Conservation (phyloP, 805 yeast genomes). For the Kodamaea neixiangensis region DNA sequence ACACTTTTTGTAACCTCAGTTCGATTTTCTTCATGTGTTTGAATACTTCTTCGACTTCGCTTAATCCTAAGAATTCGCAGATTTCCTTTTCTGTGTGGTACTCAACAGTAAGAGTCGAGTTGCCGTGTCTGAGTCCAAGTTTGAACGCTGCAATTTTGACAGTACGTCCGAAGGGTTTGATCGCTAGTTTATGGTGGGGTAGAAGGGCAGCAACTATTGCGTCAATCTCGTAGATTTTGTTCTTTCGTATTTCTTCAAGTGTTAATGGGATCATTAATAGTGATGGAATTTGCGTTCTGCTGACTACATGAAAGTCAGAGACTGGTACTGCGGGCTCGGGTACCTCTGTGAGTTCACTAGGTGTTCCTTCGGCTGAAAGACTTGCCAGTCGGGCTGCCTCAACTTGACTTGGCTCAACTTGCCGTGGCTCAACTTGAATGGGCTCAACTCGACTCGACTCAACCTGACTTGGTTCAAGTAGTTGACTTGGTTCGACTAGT, state of each 20-base stretch:
- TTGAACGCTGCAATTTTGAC: conserved; percentile 27
- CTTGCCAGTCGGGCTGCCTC: too few relatives aligned
- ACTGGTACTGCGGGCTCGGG: neutral
- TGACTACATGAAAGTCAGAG: neutral
- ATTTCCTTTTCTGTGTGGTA: conserved; percentile 25
- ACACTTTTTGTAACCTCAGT: neutral
- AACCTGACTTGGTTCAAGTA: neutral
- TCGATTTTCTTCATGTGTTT: neutral
- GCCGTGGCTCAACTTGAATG: too few relatives aligned
- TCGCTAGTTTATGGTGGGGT: conserved; percentile 23
- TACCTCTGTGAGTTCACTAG: too few relatives aligned
- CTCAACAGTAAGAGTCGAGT: conserved; percentile 18
- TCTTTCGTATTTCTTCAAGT: conserved; percentile 14
- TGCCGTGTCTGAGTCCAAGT: conserved; percentile 18
- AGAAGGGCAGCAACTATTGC: conserved; percentile 19
- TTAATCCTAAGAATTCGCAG: conserved; percentile 24
- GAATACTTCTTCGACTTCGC: conserved; percentile 16
- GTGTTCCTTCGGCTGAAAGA: too few relatives aligned
- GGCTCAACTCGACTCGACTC: too few relatives aligned
- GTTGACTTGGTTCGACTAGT: neutral
- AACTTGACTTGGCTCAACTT: too few relatives aligned
- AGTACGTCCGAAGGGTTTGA: conserved; percentile 33
- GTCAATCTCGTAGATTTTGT: conserved; percentile 18
- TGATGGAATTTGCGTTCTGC: neutral
- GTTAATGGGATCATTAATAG: conserved; percentile 8